Evolutionary conservation across 345 rosid genomes (phyloP).

Genomic region (Citrus mangshanensis): DNA sequence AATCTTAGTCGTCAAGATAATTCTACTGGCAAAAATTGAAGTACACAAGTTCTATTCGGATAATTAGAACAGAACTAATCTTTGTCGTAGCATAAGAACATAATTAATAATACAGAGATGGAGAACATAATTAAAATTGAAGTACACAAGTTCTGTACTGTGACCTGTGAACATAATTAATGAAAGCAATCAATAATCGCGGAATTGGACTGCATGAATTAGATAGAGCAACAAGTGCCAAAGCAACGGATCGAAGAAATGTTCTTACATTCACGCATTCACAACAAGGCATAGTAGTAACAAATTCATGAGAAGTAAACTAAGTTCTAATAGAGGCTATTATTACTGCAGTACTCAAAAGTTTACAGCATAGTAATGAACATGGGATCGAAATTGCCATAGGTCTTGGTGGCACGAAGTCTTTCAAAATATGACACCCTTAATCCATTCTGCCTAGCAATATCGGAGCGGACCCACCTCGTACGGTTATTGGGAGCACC

Average conservation of each 20-base stretch:
- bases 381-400: not conserved
- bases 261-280: not conserved
- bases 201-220: not conserved
- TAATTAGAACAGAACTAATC: too few relatives aligned
- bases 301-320: not conserved
- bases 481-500: constrained; percentile 22
- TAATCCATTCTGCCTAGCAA: constrained; percentile 30
- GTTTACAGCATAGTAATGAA: not conserved
- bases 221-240: not conserved
- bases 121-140: too few relatives aligned
- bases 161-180: too few relatives aligned
- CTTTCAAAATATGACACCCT: constrained; percentile 31
- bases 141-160: too few relatives aligned
- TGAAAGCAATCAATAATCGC: too few relatives aligned
- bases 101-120: too few relatives aligned
- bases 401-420: constrained; percentile 12
- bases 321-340: not conserved
- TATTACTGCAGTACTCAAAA: not conserved
- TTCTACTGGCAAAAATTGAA: too few relatives aligned
- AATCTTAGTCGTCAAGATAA: too few relatives aligned
- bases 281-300: not conserved
- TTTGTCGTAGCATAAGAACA: too few relatives aligned
- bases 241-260: not conserved
- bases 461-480: constrained; percentile 26
- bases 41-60: too few relatives aligned